Percentiles rank a stretch among this genome's conserved stretches.
Conservation (phyloP, 768 basidiomycete genomes). For the Mrakia frigida region DNA sequence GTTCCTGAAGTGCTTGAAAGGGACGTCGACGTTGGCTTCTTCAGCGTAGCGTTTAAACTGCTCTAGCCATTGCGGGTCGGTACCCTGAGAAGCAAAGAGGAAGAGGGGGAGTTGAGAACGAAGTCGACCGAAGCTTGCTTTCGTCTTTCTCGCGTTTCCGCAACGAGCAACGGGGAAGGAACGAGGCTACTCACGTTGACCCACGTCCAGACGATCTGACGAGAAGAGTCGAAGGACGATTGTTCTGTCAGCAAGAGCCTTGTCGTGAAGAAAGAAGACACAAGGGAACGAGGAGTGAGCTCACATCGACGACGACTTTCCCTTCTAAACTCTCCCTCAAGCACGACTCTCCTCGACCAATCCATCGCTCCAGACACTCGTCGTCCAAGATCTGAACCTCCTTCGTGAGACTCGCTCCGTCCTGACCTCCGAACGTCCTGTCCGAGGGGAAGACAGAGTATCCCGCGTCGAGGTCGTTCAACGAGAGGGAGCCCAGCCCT, state of each 20-base stretch:
- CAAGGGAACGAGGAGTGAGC: not conserved
- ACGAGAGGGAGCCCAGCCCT: not conserved
- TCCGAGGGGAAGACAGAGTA: not conserved
- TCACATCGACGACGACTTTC: constrained; percentile 20
- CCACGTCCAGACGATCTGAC: constrained; percentile 23
- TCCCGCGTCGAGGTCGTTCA: not conserved
- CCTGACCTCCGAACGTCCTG: not conserved
- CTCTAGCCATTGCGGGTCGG: constrained; percentile 19
- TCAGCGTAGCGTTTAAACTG: constrained; percentile 16
- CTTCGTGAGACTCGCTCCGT: not conserved
- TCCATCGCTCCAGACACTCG: constrained; percentile 26
- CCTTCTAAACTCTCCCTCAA: not conserved
- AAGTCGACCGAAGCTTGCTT: not conserved
- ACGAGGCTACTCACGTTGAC: constrained; percentile 15
- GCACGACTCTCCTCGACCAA: constrained; percentile 14
- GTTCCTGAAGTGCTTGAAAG: constrained; percentile 23
- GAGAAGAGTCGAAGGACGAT: not conserved
- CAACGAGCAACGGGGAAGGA: not conserved
- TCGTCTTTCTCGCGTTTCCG: not conserved
- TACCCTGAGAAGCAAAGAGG: not conserved
- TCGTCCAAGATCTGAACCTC: constrained; percentile 22
- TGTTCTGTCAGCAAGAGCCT: not conserved
- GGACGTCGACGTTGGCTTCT: not conserved
- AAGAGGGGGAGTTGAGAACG: not conserved
- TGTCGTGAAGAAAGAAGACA: not conserved